Percentiles rank a stretch among this genome's conserved stretches.
These are phyloP conservation scores for Monosporascus cannonballus DNA, from an alignment of 2,329 filamentous ascomycete species.

Conservation along the genomic window DNA sequence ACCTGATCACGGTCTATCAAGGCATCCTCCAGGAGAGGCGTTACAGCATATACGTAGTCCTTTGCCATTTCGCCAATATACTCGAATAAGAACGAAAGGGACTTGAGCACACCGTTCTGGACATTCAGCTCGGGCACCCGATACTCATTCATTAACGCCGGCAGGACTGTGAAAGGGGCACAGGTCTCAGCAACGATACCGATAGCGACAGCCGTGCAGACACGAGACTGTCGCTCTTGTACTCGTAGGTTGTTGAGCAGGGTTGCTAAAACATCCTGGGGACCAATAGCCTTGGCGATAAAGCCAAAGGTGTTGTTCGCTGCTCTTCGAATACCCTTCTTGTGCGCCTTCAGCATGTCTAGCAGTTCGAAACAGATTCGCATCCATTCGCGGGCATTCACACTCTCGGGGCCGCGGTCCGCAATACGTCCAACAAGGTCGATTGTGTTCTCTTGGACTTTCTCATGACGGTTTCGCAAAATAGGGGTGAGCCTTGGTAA, in stretches of 20 bases:
- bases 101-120: constrained; percentile 96
- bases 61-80: constrained; percentile 99
- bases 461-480: constrained; percentile 94
- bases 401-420: constrained; percentile 90
- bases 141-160: constrained; percentile 98
- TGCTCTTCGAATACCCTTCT: constrained; percentile 95
- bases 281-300: constrained; percentile 98
- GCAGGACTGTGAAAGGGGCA: constrained; percentile 96
- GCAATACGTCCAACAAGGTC: constrained; percentile 97
- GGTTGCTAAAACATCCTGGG: constrained; percentile 92
- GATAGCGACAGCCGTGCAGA: constrained; percentile 97
- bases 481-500: constrained; percentile 96
- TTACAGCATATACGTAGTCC: constrained; percentile 98
- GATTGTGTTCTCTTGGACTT: constrained; percentile 98
- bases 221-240: constrained; percentile 94
- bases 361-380: constrained; percentile 98
- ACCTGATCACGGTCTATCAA: constrained; percentile 98
- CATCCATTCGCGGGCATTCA: constrained; percentile 99
- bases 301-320: constrained; percentile 99
- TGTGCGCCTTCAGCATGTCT: constrained; percentile 99
- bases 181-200: constrained; percentile 98
- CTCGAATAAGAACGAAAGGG: constrained; percentile 93
- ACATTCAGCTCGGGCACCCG: constrained; percentile 97
- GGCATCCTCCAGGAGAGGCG: constrained; percentile 89
- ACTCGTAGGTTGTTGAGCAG: constrained; percentile 94